These are phyloP conservation scores for Kwoniella dejecticola DNA, from an alignment of 768 basidiomycete genomes.

Conservation along the genomic window DNA sequence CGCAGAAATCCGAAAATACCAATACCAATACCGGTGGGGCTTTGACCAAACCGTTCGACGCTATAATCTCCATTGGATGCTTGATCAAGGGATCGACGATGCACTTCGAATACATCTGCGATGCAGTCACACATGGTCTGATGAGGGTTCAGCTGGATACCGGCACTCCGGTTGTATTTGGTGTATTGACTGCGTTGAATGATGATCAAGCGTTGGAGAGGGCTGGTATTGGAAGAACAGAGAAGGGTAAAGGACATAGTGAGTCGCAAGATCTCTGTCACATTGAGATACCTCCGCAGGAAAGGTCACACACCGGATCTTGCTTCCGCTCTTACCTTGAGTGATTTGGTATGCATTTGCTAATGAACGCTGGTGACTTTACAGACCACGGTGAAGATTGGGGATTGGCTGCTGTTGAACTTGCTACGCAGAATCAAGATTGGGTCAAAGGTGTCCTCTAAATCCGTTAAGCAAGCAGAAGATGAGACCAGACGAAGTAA, in stretches of 20 bases:
- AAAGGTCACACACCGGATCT: no score
- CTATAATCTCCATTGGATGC: constrained; percentile 94
- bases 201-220: constrained; percentile 94
- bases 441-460: constrained; percentile 47
- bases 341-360: background rate
- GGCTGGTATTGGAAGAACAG: constrained; percentile 77
- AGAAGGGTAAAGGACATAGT: constrained; percentile 76
- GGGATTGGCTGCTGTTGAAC: constrained; percentile 91
- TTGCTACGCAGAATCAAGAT: constrained; percentile 42
- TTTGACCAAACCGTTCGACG: constrained; percentile 71
- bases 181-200: constrained; percentile 85
- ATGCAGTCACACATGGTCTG: constrained; percentile 86
- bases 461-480: background rate
- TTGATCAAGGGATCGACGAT: constrained; percentile 97
- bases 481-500: background rate
- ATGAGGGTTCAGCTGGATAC: constrained; percentile 95
- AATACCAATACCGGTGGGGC: constrained; percentile 9
- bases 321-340: no score
- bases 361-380: constrained; percentile 8
- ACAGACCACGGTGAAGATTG: constrained; percentile 86
- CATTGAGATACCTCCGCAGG: no score
- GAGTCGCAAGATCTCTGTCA: constrained; percentile 25
- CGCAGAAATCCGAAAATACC: constrained; percentile 48
- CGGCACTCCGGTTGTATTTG: constrained; percentile 92
- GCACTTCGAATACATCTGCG: constrained; percentile 99